Conservation (phyloP, 1,284 basidiomycete genomes). For the Coriolopsis trogii region DNA sequence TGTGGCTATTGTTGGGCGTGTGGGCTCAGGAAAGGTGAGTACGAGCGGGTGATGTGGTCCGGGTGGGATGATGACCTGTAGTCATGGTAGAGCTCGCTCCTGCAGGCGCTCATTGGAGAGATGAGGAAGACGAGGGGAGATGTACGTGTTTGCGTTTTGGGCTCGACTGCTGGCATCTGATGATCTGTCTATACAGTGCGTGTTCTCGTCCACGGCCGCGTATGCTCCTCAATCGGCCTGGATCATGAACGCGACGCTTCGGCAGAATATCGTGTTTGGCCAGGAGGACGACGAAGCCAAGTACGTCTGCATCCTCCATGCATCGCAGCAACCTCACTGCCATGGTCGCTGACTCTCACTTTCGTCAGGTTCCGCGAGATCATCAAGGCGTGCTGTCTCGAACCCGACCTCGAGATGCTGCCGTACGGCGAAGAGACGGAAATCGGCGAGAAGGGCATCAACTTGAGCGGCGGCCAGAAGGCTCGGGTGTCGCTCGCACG, state of each 20-base stretch:
- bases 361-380: slow-evolving; percentile 50
- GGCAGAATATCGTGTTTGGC: slow-evolving; percentile 71
- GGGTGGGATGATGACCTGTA: neutral
- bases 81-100: slow-evolving; percentile 53
- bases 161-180: slow-evolving; percentile 4
- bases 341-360: slow-evolving; percentile 9
- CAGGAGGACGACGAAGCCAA: slow-evolving; percentile 55
- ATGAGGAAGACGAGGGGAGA: slow-evolving; percentile 68
- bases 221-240: slow-evolving; percentile 81
- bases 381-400: slow-evolving; percentile 62
- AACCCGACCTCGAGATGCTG: slow-evolving; percentile 69
- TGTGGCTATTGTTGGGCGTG: slow-evolving; percentile 72
- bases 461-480: slow-evolving; percentile 56
- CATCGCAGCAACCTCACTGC: slow-evolving; percentile 17
- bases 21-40: slow-evolving; percentile 72
- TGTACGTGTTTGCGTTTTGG: slow-evolving; percentile 36
- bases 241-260: slow-evolving; percentile 77
- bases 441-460: slow-evolving; percentile 85
- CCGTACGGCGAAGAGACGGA: slow-evolving; percentile 73
- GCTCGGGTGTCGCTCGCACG: slow-evolving; percentile 85
- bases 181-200: slow-evolving; percentile 42
- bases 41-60: too few species aligned
- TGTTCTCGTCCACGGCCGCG: slow-evolving; percentile 68
- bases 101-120: slow-evolving; percentile 79
- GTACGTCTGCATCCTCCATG: slow-evolving; percentile 34